A percentile compares a stretch with the other conserved stretches of the same genome.
These are phyloP conservation scores for Chaetomium cochliodes DNA, from an alignment of 495 filamentous ascomycete species.

Conservation along the genomic window DNA sequence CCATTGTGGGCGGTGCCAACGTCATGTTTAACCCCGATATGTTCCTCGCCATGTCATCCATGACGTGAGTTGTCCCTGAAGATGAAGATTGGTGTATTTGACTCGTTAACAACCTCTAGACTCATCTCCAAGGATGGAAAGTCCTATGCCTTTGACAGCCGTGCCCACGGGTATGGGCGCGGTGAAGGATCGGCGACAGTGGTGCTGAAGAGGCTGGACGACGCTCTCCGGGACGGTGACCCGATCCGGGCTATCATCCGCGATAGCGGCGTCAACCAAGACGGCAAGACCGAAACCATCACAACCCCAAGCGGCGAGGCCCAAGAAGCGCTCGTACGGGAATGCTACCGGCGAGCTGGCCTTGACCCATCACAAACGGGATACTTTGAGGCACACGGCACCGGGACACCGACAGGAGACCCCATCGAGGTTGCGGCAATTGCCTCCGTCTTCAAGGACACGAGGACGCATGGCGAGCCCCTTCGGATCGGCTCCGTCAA, in stretches of 20 bases:
- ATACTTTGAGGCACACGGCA: conserved; percentile 56
- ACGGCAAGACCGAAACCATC: conserved; percentile 50
- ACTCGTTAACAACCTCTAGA: conserved; percentile 5
- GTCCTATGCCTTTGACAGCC: conserved; percentile 47
- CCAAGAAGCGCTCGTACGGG: conserved; percentile 53
- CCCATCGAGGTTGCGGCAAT: conserved; percentile 54
- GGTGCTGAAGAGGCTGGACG: conserved; percentile 57
- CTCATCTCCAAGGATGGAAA: conserved; percentile 38
- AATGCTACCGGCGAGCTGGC: conserved; percentile 48
- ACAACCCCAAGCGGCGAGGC: conserved; percentile 50
- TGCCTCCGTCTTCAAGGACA: conserved; percentile 41
- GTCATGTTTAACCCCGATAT: conserved; percentile 38
- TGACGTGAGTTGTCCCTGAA: conserved; percentile 23
- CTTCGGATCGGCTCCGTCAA: conserved; percentile 42
- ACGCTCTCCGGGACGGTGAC: conserved; percentile 53
- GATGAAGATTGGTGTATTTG: no score
- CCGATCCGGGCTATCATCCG: conserved; percentile 63
- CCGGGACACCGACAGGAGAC: conserved; percentile 59
- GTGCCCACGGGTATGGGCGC: conserved; percentile 64
- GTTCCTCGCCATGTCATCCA: conserved; percentile 39
- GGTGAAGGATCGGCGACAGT: conserved; percentile 57
- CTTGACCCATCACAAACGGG: conserved; percentile 41
- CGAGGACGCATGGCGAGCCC: conserved; percentile 37
- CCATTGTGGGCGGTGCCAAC: conserved; percentile 48
- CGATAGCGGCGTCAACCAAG: conserved; percentile 55